These are phyloP conservation scores for Fusarium brevicatenulatum DNA, from an alignment of 2,329 filamentous ascomycete genomes.

Conservation along the genomic window DNA sequence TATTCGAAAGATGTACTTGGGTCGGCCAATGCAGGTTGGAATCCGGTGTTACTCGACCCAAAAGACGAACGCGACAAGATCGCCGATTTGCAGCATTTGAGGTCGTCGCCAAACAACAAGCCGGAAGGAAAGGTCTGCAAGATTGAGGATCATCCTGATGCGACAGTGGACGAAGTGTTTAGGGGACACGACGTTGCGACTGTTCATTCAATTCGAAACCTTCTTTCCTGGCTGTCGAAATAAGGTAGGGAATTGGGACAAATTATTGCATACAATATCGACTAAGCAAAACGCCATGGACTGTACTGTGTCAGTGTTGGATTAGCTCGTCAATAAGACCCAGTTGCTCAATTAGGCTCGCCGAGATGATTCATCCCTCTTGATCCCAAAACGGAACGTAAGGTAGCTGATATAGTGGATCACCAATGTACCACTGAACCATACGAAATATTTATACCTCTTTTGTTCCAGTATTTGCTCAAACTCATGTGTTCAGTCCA, in stretches of 20 bases:
- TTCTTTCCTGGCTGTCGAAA: constrained; percentile 18
- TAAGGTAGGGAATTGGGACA: fast-evolving
- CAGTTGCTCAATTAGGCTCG: neutral
- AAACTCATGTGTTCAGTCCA: too few species aligned
- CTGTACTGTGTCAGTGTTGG: too few species aligned
- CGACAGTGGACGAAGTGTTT: constrained; percentile 15
- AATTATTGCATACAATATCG: neutral
- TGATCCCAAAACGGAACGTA: neutral
- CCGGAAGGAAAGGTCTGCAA: neutral
- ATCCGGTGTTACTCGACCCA: constrained; percentile 22
- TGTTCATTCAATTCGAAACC: constrained; percentile 12
- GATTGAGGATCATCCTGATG: neutral
- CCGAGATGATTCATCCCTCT: neutral
- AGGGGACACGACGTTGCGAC: neutral
- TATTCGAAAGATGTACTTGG: constrained; percentile 34
- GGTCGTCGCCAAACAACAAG: neutral
- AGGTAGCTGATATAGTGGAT: too few species aligned
- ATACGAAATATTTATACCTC: neutral
- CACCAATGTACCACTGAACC: too few species aligned
- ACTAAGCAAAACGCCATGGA: neutral
- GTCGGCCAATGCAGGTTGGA: constrained; percentile 26
- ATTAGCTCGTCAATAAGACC: neutral
- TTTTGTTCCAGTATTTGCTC: too few species aligned
- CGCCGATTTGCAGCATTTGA: neutral
- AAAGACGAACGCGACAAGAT: constrained; percentile 7